Percentiles rank a stretch among this genome's conserved stretches.
phyloP scores from a whole-genome alignment of 2,329 filamentous ascomycete genomes.

The Pestalotiopsis sp. region DNA sequence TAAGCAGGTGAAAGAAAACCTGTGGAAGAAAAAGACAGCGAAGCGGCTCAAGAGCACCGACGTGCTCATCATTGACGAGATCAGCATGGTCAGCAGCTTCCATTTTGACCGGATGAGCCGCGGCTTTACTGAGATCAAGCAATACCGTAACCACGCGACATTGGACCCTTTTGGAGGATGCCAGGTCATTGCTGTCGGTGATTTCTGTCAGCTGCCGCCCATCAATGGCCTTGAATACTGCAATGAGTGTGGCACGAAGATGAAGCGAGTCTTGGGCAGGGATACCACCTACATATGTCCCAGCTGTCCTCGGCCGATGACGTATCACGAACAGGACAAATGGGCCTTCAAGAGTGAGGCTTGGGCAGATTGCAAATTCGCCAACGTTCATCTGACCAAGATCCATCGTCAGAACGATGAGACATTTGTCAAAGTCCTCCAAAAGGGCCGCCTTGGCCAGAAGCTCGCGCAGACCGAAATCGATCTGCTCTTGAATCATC shows the following conservation, averaged over 20 bases:
- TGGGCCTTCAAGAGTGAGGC: conserved; percentile 62
- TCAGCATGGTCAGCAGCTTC: conserved; percentile 65
- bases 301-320: conserved; percentile 36
- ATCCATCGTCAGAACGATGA: conserved; percentile 61
- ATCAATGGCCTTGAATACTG: conserved; percentile 59
- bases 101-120: conserved; percentile 54
- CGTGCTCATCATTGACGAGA: conserved; percentile 66
- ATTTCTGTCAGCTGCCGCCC: conserved; percentile 63
- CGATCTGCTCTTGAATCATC: conserved; percentile 47
- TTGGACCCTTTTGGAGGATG: conserved; percentile 45
- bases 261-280: conserved; percentile 13
- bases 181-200: conserved; percentile 59
- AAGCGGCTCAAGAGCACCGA: conserved; percentile 46
- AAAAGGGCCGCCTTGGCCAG: conserved; percentile 38
- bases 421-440: conserved; percentile 56
- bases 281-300: conserved; percentile 33
- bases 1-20: conserved; percentile 29
- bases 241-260: conserved; percentile 46
- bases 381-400: conserved; percentile 51
- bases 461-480: conserved; percentile 39
- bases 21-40: conserved; percentile 34
- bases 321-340: conserved; percentile 48
- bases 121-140: conserved; percentile 43
- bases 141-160: neutral
- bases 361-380: conserved; percentile 59